These are phyloP conservation scores for Amanita rimosa DNA, from an alignment of 768 basidiomycete species.

Conservation along the genomic window DNA sequence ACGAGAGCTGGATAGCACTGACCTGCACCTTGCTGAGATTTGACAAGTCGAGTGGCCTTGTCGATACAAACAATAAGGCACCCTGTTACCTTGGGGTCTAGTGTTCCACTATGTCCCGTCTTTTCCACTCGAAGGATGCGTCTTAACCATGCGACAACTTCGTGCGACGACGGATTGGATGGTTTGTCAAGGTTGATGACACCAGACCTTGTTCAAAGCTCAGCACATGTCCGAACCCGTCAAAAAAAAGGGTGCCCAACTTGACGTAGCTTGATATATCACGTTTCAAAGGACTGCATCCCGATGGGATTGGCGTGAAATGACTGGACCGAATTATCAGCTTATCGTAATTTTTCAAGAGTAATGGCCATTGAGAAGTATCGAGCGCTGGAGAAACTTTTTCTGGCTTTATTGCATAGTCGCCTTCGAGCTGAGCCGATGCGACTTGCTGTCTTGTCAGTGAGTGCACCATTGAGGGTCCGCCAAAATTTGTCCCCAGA, in stretches of 20 bases:
- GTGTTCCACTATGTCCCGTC: slow-evolving; percentile 96
- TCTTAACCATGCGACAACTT: slow-evolving; percentile 98
- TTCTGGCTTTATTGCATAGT: slow-evolving; percentile 79
- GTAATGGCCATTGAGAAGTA: slow-evolving; percentile 95
- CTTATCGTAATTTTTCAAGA: slow-evolving; percentile 99
- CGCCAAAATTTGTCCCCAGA: slow-evolving; percentile 7
- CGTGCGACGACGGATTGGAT: slow-evolving; percentile 97
- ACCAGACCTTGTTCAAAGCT: slow-evolving; percentile 59
- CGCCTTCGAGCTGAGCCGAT: slow-evolving; percentile 61
- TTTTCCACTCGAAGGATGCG: slow-evolving; percentile 97
- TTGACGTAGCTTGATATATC: slow-evolving; percentile 90
- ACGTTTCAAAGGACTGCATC: slow-evolving; percentile 90
- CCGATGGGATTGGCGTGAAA: slow-evolving; percentile 95
- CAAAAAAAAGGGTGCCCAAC: slow-evolving; percentile 23
- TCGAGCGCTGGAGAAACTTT: slow-evolving; percentile 64
- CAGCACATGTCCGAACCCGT: neutral
- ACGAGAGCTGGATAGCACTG: slow-evolving; percentile 14
- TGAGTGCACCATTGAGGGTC: slow-evolving; percentile 29
- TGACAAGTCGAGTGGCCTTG: slow-evolving; percentile 93
- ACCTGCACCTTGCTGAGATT: slow-evolving; percentile 98
- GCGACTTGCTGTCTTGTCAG: slow-evolving; percentile 61
- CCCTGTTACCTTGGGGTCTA: slow-evolving; percentile 98
- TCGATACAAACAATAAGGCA: slow-evolving; percentile 99
- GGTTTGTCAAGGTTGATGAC: slow-evolving; percentile 99
- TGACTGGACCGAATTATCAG: slow-evolving; percentile 89